Evolutionary conservation across 2,329 filamentous ascomycete species (phyloP), one percentile per base, ranked within the genome.

Genomic region (Colletotrichum coccodes): DNA sequence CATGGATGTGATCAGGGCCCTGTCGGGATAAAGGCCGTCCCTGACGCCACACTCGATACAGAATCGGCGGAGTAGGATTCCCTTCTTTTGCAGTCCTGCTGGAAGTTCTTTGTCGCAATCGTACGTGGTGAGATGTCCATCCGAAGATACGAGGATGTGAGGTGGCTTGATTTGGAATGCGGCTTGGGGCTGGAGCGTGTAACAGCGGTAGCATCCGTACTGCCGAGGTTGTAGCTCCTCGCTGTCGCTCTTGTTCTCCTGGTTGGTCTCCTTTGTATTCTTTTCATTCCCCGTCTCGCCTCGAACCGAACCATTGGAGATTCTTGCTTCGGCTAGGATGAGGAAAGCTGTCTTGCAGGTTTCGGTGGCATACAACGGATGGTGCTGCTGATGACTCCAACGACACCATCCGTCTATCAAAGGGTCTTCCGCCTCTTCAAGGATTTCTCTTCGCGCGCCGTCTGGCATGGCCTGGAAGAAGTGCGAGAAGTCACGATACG

Each of bases 11-110:
- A 83, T 70, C 42, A 77, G 77, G 71, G 82, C 80, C 38, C 76
- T 78, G 2, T 80, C 77, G 3, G 72, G 76, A 59, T 83, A 79
- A 8, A 83, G 72, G 2, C 80, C 80, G 26, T 76, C 71, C 28
- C 73, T 72, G 52, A 83, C 76, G n/a, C 81, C 81, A 52, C 81
- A 83, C 23, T 79, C 79, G 58, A 83, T 79, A 70, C 81, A 83
- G 70, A 82, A 83, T 26, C 81, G 77, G 8, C 81, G 79, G 8
- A 83, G 74, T 12, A 58, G 74, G 12, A 32, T 7, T 2, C 30
- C 42, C n/a, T n/a, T 71, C 23, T 54, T 23, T 80, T 78, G n/a
- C 50, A 56, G 21, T 40, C 11, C 3, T n/a, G 3, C 32, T 14
- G 23, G 30, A 14, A 38, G 34, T 8, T 59, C 56, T 12, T 23